These are phyloP conservation scores for Botrytis elliptica DNA, from an alignment of 2,329 filamentous ascomycete species.

Conservation along the genomic window DNA sequence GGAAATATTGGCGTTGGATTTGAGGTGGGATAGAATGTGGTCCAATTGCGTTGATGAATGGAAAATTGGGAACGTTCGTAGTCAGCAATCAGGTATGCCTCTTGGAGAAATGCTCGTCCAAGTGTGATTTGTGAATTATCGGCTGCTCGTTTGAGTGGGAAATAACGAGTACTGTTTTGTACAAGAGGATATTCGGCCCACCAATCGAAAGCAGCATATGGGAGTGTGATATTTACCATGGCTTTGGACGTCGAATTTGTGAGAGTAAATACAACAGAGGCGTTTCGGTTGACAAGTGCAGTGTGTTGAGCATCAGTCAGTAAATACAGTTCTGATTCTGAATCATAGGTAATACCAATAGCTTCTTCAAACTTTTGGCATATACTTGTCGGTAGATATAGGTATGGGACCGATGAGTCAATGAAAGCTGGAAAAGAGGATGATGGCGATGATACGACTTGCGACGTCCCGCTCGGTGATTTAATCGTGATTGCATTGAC, in stretches of 20 bases:
- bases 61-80: conserved; percentile 45
- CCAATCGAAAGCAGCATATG: conserved; percentile 44
- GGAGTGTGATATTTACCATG: conserved; percentile 40
- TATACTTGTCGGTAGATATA: conserved; percentile 42
- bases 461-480: conserved; percentile 22
- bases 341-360: conserved; percentile 41
- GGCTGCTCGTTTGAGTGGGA: conserved; percentile 42
- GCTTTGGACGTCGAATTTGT: conserved; percentile 36
- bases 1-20: conserved; percentile 30
- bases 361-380: conserved; percentile 42
- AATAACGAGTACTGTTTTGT: conserved; percentile 38
- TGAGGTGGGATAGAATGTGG: conserved; percentile 22
- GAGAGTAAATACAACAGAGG: conserved; percentile 42
- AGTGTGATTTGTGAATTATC: conserved; percentile 41
- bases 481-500: conserved; percentile 40
- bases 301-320: conserved; percentile 37
- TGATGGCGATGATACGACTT: conserved; percentile 23
- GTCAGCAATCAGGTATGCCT: conserved; percentile 41
- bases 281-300: conserved; percentile 34
- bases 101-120: conserved; percentile 45
- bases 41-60: conserved; percentile 38
- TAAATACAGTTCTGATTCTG: conserved; percentile 40
- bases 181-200: conserved; percentile 40
- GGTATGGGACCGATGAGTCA: conserved; percentile 43
- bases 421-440: conserved; percentile 35